Evolutionary conservation across 116 monocot genomes (phyloP).

Genomic region (Papilionanthe hybrid): DNA sequence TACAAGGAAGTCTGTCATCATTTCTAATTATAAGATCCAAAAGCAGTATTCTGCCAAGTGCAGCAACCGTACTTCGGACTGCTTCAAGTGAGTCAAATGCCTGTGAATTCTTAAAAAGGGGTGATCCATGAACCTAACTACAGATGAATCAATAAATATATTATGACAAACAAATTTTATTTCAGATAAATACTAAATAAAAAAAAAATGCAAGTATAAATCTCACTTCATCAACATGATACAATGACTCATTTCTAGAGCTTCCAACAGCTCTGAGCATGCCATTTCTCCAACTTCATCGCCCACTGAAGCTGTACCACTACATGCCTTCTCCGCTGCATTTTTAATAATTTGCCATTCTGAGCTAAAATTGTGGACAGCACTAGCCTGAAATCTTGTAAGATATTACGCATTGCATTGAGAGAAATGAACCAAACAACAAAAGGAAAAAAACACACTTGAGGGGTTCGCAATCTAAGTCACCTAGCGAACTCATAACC

Average conservation of each 20-base stretch:
- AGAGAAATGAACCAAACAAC: neutral
- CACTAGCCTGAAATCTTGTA: slow-evolving; percentile 51
- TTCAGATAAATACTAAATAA: neutral
- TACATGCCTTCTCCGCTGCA: slow-evolving; percentile 67
- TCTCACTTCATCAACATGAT: slow-evolving; percentile 83
- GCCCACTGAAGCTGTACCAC: slow-evolving; percentile 24
- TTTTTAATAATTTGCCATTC: slow-evolving; percentile 93
- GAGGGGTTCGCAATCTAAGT: slow-evolving; percentile 85
- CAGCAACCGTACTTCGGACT: no score
- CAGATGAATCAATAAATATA: slow-evolving; percentile 9
- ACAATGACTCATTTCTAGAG: slow-evolving; percentile 82
- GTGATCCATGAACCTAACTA: slow-evolving; percentile 93
- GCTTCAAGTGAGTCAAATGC: no score
- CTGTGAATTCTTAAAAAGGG: no score
- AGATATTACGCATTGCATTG: neutral
- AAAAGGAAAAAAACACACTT: slow-evolving; percentile 32
- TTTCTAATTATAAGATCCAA: no score
- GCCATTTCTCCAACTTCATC: slow-evolving; percentile 75
- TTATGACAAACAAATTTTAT: neutral
- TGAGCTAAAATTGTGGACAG: slow-evolving; percentile 53
- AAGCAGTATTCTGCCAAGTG: no score
- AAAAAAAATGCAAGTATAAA: neutral
- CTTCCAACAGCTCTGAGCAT: no score
- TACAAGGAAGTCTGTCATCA: slow-evolving; percentile 85
- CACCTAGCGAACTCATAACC: slow-evolving; percentile 93